Base-by-base conservation (phyloP, 768 basidiomycete genomes). In the Rhodotorula taiwanensis region DNA sequence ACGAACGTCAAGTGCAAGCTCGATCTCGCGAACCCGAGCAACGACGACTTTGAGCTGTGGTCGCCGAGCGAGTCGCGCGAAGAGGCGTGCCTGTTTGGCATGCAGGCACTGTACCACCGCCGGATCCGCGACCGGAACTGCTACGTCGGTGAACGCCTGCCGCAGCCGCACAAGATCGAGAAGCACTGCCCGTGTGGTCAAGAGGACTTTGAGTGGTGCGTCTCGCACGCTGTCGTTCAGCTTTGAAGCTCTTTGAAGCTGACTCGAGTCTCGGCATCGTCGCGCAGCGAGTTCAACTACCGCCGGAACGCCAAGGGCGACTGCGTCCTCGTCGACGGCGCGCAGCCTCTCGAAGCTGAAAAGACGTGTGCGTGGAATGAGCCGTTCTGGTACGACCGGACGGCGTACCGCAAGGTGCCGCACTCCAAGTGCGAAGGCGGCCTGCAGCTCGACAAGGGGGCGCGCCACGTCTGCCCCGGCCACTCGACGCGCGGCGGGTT, bases 11-110 rank as follows among this genome's bases (percentile, higher is more conserved):
- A 85, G 78, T 99, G 93, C 75, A 76, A 79, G 2, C 77, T 93
- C 50, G 82, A 74, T 45, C 42, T 70, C 13, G 57, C 61, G 27
- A 58, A 95, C 71, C 86, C 92, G 11, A 81, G 80, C 23, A 78
- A 85, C 43, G 93, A 97, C 73, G 95, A 99, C 77, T 98, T 98
- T 73, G 93, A 98, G 74, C 77, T 95, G 3, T 98, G 95, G 95
- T 91, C 87, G 73, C 95, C 94, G 0, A 89, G 88, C 61, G 87
- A 93, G 72, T 85, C 84, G 50, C 83, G 95, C n/a, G 78, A 81
- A 39, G 92, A 98, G 72, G 79, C 79, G 13, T 99, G 95, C 76
- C 77, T 98, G 31, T 99, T 98, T 69, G 95, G 95, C 27, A 82
- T 87, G 62, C 88, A 92, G 91, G 89, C 87, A 0, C 78, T 88